phyloP scores from a whole-genome alignment of 2,329 filamentous ascomycete genomes.

The Blastomyces parvus region DNA sequence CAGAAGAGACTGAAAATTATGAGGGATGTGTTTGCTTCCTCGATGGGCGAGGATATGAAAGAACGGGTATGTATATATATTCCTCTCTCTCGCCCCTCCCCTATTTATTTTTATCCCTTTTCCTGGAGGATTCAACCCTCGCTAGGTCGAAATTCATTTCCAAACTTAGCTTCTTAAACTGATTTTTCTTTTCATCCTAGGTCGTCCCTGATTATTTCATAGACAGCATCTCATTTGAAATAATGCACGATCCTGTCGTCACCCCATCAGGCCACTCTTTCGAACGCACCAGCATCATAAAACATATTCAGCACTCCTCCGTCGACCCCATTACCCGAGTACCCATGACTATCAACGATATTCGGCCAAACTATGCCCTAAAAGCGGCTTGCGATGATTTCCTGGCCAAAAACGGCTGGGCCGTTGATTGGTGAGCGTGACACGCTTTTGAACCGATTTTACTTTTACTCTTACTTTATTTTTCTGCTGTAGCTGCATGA shows the following conservation, averaged over 20 bases:
- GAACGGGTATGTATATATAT: slow-evolving; percentile 31
- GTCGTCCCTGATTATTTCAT: slow-evolving; percentile 41
- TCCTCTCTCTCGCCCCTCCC: neutral
- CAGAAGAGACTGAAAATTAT: slow-evolving; percentile 40
- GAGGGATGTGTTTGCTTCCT: slow-evolving; percentile 35
- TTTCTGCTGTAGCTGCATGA: neutral
- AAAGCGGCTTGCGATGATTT: slow-evolving; percentile 80
- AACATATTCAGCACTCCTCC: slow-evolving; percentile 65
- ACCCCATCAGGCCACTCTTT: slow-evolving; percentile 79
- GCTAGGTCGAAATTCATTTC: neutral
- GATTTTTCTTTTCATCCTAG: slow-evolving; percentile 19
- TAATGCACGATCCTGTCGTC: slow-evolving; percentile 44
- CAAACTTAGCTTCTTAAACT: neutral
- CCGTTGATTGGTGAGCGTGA: slow-evolving; percentile 64
- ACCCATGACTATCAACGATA: slow-evolving; percentile 55
- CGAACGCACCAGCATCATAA: slow-evolving; percentile 73
- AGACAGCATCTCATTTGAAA: slow-evolving; percentile 41
- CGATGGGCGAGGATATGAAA: slow-evolving; percentile 33
- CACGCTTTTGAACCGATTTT: neutral
- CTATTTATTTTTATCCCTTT: neutral
- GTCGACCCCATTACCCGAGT: slow-evolving; percentile 80
- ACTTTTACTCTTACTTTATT: neutral
- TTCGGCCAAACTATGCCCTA: slow-evolving; percentile 72
- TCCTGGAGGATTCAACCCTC: neutral
- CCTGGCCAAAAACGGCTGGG: slow-evolving; percentile 78